These are phyloP conservation scores for Suhomyces sp. DNA, from an alignment of 805 yeast genomes.

Conservation along the genomic window DNA sequence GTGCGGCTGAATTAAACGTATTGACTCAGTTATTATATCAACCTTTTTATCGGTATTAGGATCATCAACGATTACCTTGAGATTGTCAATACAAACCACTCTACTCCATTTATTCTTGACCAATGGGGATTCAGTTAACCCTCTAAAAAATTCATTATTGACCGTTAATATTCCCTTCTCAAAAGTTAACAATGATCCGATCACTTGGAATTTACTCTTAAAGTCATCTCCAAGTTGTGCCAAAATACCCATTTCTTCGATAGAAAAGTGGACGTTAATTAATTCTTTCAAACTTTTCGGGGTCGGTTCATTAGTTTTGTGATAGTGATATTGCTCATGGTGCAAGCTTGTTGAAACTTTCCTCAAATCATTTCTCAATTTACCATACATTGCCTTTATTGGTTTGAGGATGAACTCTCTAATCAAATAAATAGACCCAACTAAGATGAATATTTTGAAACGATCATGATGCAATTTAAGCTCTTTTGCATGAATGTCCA, in stretches of 20 bases:
- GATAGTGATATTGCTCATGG: neutral
- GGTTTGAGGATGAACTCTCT: conserved; percentile 32
- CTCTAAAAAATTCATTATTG: conserved; percentile 31
- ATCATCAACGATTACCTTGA: conserved; percentile 13
- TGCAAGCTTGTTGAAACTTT: conserved; percentile 7
- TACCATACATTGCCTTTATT: conserved; percentile 20
- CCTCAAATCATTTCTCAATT: conserved; percentile 22
- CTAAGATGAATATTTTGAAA: conserved; percentile 29
- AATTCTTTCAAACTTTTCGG: conserved; percentile 8
- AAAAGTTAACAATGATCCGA: conserved; percentile 14
- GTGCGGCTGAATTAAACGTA: conserved; percentile 39
- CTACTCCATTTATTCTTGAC: conserved; percentile 49
- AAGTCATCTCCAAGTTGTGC: conserved; percentile 49
- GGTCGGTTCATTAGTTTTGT: neutral
- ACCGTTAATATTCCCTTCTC: conserved; percentile 12
- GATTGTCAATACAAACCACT: conserved; percentile 37
- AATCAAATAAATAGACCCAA: conserved; percentile 35
- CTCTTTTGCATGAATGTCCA: conserved; percentile 15
- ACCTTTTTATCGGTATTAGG: conserved; percentile 17
- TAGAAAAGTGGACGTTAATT: conserved; percentile 12
- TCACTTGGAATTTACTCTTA: conserved; percentile 46
- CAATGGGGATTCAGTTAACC: conserved; percentile 55
- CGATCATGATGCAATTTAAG: conserved; percentile 24
- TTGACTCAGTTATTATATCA: conserved; percentile 22
- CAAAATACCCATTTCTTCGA: conserved; percentile 20